A percentile compares a stretch with the other conserved stretches of the same genome.
These are phyloP conservation scores for Trichoderma lentiforme DNA, from an alignment of 2,329 filamentous ascomycete species.

Conservation along the genomic window DNA sequence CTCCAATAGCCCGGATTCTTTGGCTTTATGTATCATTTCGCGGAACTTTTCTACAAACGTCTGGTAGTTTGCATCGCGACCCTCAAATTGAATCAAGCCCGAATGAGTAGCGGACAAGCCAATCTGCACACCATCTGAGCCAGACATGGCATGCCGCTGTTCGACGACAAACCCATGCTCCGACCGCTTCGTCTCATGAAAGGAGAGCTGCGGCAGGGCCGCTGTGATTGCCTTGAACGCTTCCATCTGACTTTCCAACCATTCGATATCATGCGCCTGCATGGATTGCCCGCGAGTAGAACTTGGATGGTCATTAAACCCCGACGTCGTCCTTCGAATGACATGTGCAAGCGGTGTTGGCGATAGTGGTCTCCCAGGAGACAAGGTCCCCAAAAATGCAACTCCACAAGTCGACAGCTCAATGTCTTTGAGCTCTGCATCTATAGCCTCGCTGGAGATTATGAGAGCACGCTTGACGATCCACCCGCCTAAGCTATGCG, in stretches of 20 bases:
- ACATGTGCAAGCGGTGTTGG: constrained; percentile 27
- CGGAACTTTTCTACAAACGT: constrained; percentile 25
- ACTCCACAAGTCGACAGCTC: constrained; percentile 29
- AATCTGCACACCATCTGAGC: constrained; percentile 27
- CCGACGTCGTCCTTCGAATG: constrained; percentile 26
- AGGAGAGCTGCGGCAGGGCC: constrained; percentile 25
- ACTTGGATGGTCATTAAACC: constrained; percentile 13
- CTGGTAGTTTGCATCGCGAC: constrained; percentile 26
- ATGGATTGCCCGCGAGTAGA: not conserved
- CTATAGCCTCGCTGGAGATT: constrained; percentile 28
- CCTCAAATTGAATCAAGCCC: constrained; percentile 25
- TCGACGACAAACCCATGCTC: constrained; percentile 27
- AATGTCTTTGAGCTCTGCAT: constrained; percentile 23
- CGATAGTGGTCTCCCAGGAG: constrained; percentile 24
- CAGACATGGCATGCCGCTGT: constrained; percentile 25
- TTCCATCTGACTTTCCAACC: constrained; percentile 29
- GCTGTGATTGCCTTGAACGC: constrained; percentile 27
- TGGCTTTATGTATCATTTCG: constrained; percentile 23
- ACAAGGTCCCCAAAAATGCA: constrained; percentile 28
- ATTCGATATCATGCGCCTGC: constrained; percentile 23
- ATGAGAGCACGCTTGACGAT: constrained; percentile 30
- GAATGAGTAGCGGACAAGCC: constrained; percentile 25
- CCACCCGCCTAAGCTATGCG: constrained; percentile 29
- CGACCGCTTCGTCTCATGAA: constrained; percentile 28
- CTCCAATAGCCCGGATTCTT: constrained; percentile 20